Evolutionary conservation across 2,329 filamentous ascomycete genomes (phyloP), one percentile per base, ranked within the genome.

Genomic region (Penicillium aurantiogriseum): DNA sequence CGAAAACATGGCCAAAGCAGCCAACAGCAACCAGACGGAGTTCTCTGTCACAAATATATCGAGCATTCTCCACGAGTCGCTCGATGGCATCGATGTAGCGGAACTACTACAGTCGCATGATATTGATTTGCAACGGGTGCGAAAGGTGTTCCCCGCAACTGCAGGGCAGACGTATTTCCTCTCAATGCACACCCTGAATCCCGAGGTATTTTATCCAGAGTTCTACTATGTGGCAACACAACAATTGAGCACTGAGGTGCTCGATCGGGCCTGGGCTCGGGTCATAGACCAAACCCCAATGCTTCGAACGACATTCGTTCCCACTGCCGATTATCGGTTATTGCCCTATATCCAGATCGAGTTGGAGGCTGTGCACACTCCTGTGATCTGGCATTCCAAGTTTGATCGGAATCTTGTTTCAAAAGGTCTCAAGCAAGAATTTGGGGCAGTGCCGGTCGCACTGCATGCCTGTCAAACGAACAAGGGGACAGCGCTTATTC

Each of bases 91-190:
- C 4, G 69, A 83, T 17, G 58, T 75, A 0, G 33, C 68, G 0
- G 51, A 59, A 0, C 58, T 87, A 0, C 60, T 86, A 1, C 31
- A 63, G 0, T 52, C 66, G 1, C 70, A 76, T 9, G 76, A 77
- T 0, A 69, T 89, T 0, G 56, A 74, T 0, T 21, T 67, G 1
- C 62, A 76, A 0, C 70, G 82, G 4, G 74, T 90, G 13, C 83
- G 89, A 57, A 68, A 67, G 0, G 63, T 89, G 0, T 71, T 93
- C 1, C 91, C 91, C 1, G 86, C 87, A 3, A 85, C 90, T 4
- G 82, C 91, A 2, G 90, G 91, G 66, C 92, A 97, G 70, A 76
- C 85, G 0, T 92, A 94, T 71, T 91, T 94, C 86, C 78, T 97
- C 27, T 86, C 85, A 17, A 81, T 85, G 43, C 83, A 89, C 60